Base-by-base conservation (phyloP, 352 stramenopile genomes). In the Phytophthora sojae region DNA sequence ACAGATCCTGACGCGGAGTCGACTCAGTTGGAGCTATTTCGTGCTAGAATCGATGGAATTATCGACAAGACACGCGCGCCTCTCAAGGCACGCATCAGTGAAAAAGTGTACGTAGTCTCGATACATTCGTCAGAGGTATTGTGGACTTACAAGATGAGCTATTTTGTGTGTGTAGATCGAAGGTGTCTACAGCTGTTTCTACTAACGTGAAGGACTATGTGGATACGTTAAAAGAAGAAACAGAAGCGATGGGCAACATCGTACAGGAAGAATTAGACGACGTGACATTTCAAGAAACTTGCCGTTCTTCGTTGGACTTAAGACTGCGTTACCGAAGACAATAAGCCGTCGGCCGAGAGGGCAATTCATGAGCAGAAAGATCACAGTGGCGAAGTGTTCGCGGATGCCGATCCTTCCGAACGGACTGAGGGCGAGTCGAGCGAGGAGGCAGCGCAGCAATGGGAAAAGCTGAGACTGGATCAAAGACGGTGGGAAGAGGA, bases 161-260 rank as follows among this genome's bases (percentile, higher is more conserved):
- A 19, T 50, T 29, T 54, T 12, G 9, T 62, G 45, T 1, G 25
- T 59, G 29, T 26, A 90, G 82, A 12, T 85, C 77, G 7, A 85
- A 88, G 67, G 78, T 91, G 11, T 89, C 82, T 1, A 82, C 79
- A 54, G 77, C 70, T 29, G 83, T 92, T 21, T 72, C 76, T 2
- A 77, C 81, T 17, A 89, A 85, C 35, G 78, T 93, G 7, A 77
- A 84, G 51, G 71, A 74, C 19, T 88, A 85, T 52, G 81, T 92
- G 6, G 75, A 85, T 26, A 81, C 74, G 4, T 74, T 95, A 42
- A 90, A 91, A 58, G 76, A 76, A 44, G 82, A 91, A 45, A 83
- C 83, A 0, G 75, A 89, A 59, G 67, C 75, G 4, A 55, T 89
- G 26, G 75, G 75, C 30, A 67, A 59, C 26, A 76, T 78, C 23